Percentiles rank a stretch among this genome's conserved stretches.
These are phyloP conservation scores for Colletotrichum lupini DNA, from an alignment of 2,329 filamentous ascomycete species.

Conservation along the genomic window DNA sequence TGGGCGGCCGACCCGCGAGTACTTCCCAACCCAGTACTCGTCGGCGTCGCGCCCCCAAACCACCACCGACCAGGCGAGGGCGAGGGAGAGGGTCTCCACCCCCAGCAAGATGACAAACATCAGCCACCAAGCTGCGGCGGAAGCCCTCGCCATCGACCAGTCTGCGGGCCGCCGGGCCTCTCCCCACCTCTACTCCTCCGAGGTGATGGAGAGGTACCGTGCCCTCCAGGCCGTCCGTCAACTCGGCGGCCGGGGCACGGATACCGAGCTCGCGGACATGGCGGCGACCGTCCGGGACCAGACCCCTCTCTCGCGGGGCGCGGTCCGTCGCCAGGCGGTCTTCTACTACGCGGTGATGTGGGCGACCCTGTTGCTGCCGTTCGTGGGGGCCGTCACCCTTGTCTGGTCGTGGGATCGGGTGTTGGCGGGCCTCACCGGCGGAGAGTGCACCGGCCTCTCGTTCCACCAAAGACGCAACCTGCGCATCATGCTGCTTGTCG, in stretches of 20 bases:
- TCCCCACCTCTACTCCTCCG: constrained; percentile 13
- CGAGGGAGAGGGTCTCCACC: constrained; percentile 2
- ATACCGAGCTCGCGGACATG: constrained; percentile 31
- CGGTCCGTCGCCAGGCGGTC: constrained; percentile 13
- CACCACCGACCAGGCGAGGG: background rate
- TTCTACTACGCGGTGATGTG: constrained; percentile 21
- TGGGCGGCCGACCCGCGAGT: constrained; percentile 4
- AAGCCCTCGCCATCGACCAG: constrained; percentile 20
- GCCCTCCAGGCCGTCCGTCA: constrained; percentile 15
- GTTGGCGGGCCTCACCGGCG: constrained; percentile 11
- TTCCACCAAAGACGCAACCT: constrained; percentile 23
- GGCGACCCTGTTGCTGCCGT: constrained; percentile 3
- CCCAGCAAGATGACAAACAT: background rate
- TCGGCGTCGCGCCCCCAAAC: background rate
- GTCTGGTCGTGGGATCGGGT: constrained; percentile 1
- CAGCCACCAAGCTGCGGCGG: constrained; percentile 6
- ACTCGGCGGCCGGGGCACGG: constrained; percentile 24
- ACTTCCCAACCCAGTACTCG: constrained; percentile 11
- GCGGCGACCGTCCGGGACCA: constrained; percentile 10
- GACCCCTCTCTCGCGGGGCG: constrained; percentile 6
- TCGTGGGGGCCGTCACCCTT: constrained; percentile 16
- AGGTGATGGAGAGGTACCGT: constrained; percentile 9
- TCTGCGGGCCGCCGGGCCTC: constrained; percentile 7
- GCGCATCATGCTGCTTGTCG: constrained; percentile 24
- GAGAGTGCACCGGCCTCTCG: constrained; percentile 33